Conservation (phyloP, 2,329 filamentous ascomycete genomes). For the Microcyclosporella mali region DNA sequence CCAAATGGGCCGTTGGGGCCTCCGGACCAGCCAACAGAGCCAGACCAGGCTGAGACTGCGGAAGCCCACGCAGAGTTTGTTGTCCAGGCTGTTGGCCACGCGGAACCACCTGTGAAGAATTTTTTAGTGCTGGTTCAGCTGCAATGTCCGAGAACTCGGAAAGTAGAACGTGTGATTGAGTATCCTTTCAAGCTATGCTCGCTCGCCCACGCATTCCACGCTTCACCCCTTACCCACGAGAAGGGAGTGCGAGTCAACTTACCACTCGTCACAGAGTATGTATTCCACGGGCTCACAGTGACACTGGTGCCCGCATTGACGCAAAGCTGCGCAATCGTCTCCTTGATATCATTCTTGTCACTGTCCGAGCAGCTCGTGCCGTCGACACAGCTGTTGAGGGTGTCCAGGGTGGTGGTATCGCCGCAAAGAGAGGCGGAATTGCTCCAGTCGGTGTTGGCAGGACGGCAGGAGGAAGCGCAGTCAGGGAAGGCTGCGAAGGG, state of each 20-base stretch:
- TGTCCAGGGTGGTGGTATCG: constrained; percentile 17
- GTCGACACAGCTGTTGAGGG: constrained; percentile 22
- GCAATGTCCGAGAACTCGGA: constrained; percentile 17
- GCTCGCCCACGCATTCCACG: constrained; percentile 15
- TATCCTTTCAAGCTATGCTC: constrained; percentile 13
- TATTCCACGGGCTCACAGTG: constrained; percentile 21
- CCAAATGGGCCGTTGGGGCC: constrained; percentile 23
- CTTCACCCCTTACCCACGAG: neutral
- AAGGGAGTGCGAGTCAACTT: constrained; percentile 10
- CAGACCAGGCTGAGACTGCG: constrained; percentile 15
- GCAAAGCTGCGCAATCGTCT: constrained; percentile 25
- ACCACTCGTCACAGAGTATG: constrained; percentile 23
- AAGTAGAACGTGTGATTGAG: constrained; percentile 18
- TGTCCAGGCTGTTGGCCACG: constrained; percentile 17
- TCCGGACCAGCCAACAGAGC: constrained; percentile 12
- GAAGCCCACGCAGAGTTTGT: constrained; percentile 18
- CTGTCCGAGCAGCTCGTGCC: constrained; percentile 16
- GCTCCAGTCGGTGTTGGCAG: constrained; percentile 10
- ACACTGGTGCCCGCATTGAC: constrained; percentile 24
- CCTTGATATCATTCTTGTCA: constrained; percentile 23
- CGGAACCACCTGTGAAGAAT: constrained; percentile 16
- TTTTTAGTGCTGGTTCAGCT: constrained; percentile 14
- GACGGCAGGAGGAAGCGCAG: constrained; percentile 13
- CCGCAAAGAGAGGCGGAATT: constrained; percentile 17
- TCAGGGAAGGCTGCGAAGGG: constrained; percentile 14